Conservation (phyloP, 2,329 filamentous ascomycete species). For the Chalaropsis ovoidea region DNA sequence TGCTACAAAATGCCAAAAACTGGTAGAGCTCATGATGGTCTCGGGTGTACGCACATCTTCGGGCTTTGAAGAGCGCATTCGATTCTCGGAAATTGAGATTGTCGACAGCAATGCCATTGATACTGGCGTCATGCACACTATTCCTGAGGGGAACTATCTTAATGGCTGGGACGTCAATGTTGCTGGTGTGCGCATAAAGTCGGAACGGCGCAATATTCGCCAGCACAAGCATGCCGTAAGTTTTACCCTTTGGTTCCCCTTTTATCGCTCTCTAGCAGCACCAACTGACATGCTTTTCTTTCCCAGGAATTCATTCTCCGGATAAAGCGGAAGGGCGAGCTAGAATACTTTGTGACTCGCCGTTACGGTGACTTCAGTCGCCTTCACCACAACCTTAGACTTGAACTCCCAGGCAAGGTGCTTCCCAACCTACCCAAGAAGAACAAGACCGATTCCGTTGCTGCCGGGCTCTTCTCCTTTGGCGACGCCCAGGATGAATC, state of each 20-base stretch:
- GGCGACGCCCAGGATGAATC: constrained; percentile 59
- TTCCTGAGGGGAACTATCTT: constrained; percentile 83
- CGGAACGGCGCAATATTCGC: constrained; percentile 73
- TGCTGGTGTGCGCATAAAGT: constrained; percentile 71
- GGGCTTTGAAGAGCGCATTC: constrained; percentile 92
- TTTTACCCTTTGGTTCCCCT: constrained; percentile 25
- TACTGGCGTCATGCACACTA: constrained; percentile 71
- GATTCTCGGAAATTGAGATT: constrained; percentile 93
- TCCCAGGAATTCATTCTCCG: constrained; percentile 78
- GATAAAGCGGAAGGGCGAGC: constrained; percentile 64
- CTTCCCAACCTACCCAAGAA: constrained; percentile 80
- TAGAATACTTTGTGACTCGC: constrained; percentile 61
- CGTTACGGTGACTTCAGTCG: constrained; percentile 80
- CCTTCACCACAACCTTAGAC: constrained; percentile 67
- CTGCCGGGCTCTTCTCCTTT: constrained; percentile 46
- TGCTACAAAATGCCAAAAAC: constrained; percentile 83
- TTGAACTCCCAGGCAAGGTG: constrained; percentile 83
- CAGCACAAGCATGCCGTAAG: constrained; percentile 84
- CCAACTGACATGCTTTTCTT: neutral
- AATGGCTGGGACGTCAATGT: constrained; percentile 98
- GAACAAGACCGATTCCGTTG: constrained; percentile 69
- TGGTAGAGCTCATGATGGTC: constrained; percentile 99
- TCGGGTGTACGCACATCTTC: constrained; percentile 91
- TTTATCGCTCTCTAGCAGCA: neutral
- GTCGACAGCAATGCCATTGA: constrained; percentile 90